A percentile compares a stretch with the other conserved stretches of the same genome.
These are phyloP conservation scores for Warburgia ugandensis DNA, from an alignment of 164 flowering plant genomes.

Conservation along the genomic window DNA sequence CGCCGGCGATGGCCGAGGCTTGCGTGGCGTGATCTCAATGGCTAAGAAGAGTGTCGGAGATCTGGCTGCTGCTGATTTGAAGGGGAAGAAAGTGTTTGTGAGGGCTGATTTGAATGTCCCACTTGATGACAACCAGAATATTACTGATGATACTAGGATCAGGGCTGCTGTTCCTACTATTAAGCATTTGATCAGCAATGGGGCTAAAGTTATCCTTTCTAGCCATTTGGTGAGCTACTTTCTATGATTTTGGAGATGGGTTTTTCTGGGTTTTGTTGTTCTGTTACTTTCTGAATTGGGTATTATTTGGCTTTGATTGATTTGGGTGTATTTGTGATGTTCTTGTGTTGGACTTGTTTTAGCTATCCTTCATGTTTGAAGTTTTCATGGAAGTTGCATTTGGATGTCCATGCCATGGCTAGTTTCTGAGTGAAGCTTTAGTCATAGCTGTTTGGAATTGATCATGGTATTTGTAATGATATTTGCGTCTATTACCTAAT, in stretches of 20 bases:
- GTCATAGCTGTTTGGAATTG: too few relatives aligned
- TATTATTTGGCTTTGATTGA: too few relatives aligned
- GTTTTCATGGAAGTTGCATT: too few relatives aligned
- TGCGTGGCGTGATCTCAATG: conserved; percentile 41
- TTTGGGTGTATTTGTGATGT: too few relatives aligned
- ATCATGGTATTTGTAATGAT: too few relatives aligned
- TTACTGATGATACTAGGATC: conserved; percentile 72
- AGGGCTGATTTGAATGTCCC: conserved; percentile 84
- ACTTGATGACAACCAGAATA: conserved; percentile 55
- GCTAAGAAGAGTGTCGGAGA: conserved; percentile 82
- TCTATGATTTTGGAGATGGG: background rate
- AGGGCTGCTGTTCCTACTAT: conserved; percentile 76
- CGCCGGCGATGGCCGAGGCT: conserved; percentile 13
- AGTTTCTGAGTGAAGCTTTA: too few relatives aligned
- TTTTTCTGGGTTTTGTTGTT: background rate
- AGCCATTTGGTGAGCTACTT: conserved; percentile 53
- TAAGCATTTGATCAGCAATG: conserved; percentile 55
- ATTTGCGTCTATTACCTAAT: too few relatives aligned
- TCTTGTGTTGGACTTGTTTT: too few relatives aligned
- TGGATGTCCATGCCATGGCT: too few relatives aligned
- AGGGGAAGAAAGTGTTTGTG: conserved; percentile 74
- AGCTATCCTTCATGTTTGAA: too few relatives aligned
- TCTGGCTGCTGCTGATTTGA: conserved; percentile 47
- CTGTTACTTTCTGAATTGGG: background rate
- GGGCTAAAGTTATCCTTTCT: conserved; percentile 76